These are phyloP conservation scores for Jatropha curcas DNA, from an alignment of 345 rosid genomes.

Conservation along the genomic window DNA sequence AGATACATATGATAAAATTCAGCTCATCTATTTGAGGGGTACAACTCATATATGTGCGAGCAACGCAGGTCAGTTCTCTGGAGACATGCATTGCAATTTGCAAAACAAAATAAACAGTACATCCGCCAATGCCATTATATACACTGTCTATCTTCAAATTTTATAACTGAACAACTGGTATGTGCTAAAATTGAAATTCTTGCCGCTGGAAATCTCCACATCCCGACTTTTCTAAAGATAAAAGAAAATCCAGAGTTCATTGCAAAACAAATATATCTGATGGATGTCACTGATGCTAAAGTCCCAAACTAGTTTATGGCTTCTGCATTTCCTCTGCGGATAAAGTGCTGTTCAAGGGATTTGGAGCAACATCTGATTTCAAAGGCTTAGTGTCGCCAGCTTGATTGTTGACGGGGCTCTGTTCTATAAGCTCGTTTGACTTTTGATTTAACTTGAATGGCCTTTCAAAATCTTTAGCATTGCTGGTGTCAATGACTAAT, in stretches of 20 bases:
- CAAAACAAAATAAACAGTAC: neutral
- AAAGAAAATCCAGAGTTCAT: conserved; percentile 12
- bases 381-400: conserved; percentile 19
- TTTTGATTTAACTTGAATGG: conserved; percentile 58
- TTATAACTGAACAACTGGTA: conserved; percentile 10
- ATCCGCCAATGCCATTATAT: conserved; percentile 14
- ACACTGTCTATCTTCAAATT: conserved; percentile 16
- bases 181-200: conserved; percentile 3
- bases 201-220: conserved; percentile 1
- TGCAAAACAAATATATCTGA: neutral
- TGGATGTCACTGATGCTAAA: neutral
- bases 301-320: conserved; percentile 31
- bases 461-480: conserved; percentile 73
- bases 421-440: conserved; percentile 41
- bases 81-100: neutral
- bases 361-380: conserved; percentile 24
- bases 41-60: neutral
- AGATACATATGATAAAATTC: neutral
- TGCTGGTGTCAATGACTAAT: conserved; percentile 56
- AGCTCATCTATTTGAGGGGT: neutral
- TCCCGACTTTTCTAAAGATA: neutral
- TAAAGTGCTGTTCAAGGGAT: conserved; percentile 33
- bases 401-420: conserved; percentile 33
- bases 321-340: conserved; percentile 59
- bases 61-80: neutral